Evolutionary conservation across 305 asterid genomes (phyloP).

Genomic region (Fraxinus angustifolia): DNA sequence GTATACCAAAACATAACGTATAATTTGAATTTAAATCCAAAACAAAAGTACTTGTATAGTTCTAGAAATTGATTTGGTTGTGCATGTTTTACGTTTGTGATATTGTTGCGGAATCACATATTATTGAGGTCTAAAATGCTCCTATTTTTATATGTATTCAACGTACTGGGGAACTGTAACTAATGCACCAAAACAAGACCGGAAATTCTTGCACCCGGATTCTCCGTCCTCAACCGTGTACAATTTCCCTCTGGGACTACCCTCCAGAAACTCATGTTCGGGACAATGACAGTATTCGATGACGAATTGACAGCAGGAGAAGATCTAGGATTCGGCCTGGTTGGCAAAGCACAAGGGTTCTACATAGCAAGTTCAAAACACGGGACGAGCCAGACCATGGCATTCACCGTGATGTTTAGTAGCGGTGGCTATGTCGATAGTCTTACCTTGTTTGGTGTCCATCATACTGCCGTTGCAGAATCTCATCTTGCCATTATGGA

Average conservation of each 20-base stretch:
- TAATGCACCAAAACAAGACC: slow-evolving; percentile 27
- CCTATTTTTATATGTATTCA: background rate
- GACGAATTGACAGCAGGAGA: slow-evolving; percentile 75
- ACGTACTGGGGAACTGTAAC: background rate
- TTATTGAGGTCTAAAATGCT: background rate
- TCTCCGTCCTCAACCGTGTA: slow-evolving; percentile 56
- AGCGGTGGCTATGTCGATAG: slow-evolving; percentile 62
- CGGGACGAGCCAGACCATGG: slow-evolving; percentile 58
- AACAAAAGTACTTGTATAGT: background rate
- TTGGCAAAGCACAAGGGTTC: slow-evolving; percentile 79
- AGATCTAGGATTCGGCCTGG: slow-evolving; percentile 56
- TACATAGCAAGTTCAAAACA: slow-evolving; percentile 62
- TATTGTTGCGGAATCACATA: background rate
- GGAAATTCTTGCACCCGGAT: slow-evolving; percentile 43
- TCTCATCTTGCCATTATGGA: slow-evolving; percentile 80
- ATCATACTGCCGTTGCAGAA: slow-evolving; percentile 56
- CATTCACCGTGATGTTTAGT: slow-evolving; percentile 60
- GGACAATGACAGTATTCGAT: slow-evolving; percentile 67
- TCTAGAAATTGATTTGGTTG: background rate
- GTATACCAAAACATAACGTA: background rate
- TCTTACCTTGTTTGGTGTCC: slow-evolving; percentile 66
- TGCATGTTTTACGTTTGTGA: background rate
- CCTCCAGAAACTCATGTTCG: slow-evolving; percentile 75
- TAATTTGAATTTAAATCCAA: background rate
- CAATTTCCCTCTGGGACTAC: slow-evolving; percentile 56